phyloP scores from a whole-genome alignment of 108 stramenopile genomes.

The Mediolabrus comicus region DNA sequence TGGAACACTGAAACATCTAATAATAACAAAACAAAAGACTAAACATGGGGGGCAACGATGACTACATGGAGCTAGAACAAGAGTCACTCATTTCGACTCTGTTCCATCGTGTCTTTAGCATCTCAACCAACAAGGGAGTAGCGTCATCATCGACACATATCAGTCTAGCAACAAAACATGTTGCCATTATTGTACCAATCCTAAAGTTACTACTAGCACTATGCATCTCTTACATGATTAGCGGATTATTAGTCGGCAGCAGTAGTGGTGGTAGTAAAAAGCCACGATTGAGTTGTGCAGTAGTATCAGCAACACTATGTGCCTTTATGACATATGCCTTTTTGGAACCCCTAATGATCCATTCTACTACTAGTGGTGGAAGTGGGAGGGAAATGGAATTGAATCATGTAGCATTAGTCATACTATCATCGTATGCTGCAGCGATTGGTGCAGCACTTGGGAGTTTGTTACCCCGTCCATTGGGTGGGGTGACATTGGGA shows the following conservation, averaged over 20 bases:
- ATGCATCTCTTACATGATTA: not conserved
- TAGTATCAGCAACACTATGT: not conserved
- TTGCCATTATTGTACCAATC: not conserved
- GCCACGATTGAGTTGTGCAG: not conserved
- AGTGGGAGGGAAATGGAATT: conserved; percentile 33
- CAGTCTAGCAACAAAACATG: too few relatives aligned
- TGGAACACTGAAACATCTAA: too few relatives aligned
- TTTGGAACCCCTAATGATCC: not conserved
- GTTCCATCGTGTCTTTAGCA: too few relatives aligned
- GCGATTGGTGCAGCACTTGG: conserved; percentile 70
- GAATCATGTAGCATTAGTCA: conserved; percentile 52
- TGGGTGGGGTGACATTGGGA: conserved; percentile 66
- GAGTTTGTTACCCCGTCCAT: conserved; percentile 53
- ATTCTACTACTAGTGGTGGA: too few relatives aligned
- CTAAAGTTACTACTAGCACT: not conserved
- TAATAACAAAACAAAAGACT: too few relatives aligned
- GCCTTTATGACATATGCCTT: not conserved
- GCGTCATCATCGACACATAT: too few relatives aligned
- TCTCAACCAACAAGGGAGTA: too few relatives aligned
- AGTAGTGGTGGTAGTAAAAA: not conserved
- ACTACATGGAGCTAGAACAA: too few relatives aligned
- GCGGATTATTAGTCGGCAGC: not conserved
- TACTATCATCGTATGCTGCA: conserved; percentile 51
- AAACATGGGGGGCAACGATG: too few relatives aligned
- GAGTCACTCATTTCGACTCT: too few relatives aligned